A percentile compares a stretch with the other conserved stretches of the same genome.
Evolutionary conservation across 2,329 filamentous ascomycete species (phyloP).

Genomic region (Lachnellula suecica): DNA sequence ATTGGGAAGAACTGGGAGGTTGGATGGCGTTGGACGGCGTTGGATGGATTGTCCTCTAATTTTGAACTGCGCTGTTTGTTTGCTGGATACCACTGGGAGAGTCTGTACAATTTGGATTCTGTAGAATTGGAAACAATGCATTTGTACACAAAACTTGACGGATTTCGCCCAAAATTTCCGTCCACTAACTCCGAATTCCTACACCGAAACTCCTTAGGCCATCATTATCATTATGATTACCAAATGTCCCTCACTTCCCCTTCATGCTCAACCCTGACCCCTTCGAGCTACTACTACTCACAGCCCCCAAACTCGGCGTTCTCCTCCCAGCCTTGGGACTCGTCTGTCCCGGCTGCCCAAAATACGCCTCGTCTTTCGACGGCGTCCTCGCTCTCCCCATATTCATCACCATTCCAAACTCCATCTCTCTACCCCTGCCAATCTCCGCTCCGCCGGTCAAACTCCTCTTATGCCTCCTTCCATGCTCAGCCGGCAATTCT

Average conservation of each 20-base stretch:
- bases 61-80: background rate
- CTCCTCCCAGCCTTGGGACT: constrained; percentile 19
- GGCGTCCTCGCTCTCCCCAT: constrained; percentile 50
- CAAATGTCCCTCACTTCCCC: constrained; percentile 12
- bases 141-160: background rate
- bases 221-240: constrained; percentile 4
- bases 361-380: constrained; percentile 30
- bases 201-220: constrained; percentile 1
- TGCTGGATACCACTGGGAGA: constrained; percentile 1
- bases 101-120: background rate
- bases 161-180: background rate
- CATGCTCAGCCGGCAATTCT: constrained; percentile 46
- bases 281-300: constrained; percentile 26
- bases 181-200: background rate
- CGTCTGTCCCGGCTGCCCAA: constrained; percentile 10
- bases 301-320: constrained; percentile 8
- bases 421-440: constrained; percentile 29
- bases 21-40: constrained; percentile 4
- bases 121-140: background rate
- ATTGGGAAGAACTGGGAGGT: background rate
- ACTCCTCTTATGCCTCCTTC: constrained; percentile 42
- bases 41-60: background rate
- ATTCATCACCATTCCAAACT: constrained; percentile 37
- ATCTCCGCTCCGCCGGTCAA: constrained; percentile 26
- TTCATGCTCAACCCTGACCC: constrained; percentile 28